Conservation (phyloP, 164 flowering plant species). For the Umbilicus rupestris region DNA sequence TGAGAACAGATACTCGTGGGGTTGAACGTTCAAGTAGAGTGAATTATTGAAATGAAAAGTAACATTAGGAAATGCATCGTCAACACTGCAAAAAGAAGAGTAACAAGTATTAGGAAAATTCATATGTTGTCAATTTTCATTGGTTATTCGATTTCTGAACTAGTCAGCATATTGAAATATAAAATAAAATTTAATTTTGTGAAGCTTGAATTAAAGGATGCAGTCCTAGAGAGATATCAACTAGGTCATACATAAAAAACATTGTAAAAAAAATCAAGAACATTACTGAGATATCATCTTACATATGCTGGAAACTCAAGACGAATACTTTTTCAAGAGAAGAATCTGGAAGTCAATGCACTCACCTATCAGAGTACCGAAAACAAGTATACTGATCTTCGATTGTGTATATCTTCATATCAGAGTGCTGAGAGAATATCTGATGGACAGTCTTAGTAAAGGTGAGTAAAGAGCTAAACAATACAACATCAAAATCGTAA, state of each 20-base stretch:
- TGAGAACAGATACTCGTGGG: constrained; percentile 38
- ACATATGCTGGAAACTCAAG: no score
- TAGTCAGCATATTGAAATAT: background rate
- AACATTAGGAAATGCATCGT: constrained; percentile 40
- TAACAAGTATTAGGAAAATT: background rate
- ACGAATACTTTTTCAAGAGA: no score
- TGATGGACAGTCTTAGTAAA: constrained; percentile 10
- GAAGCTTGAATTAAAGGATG: background rate
- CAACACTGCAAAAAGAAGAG: constrained; percentile 25
- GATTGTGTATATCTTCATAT: constrained; percentile 39
- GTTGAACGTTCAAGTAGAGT: constrained; percentile 32
- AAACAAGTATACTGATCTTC: constrained; percentile 56
- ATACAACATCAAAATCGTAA: background rate
- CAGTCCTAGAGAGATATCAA: background rate
- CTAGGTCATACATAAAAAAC: background rate
- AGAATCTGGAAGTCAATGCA: no score
- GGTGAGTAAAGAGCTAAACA: background rate
- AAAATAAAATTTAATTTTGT: background rate
- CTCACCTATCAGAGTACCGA: constrained; percentile 49
- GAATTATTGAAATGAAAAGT: constrained; percentile 34
- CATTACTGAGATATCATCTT: background rate
- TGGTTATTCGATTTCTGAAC: background rate
- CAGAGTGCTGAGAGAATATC: constrained; percentile 49
- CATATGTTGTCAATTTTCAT: background rate
- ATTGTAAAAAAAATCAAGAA: background rate